Evolutionary conservation across 495 filamentous ascomycete genomes (phyloP), one percentile per base, ranked within the genome.

Genomic region (Neurospora sp.): DNA sequence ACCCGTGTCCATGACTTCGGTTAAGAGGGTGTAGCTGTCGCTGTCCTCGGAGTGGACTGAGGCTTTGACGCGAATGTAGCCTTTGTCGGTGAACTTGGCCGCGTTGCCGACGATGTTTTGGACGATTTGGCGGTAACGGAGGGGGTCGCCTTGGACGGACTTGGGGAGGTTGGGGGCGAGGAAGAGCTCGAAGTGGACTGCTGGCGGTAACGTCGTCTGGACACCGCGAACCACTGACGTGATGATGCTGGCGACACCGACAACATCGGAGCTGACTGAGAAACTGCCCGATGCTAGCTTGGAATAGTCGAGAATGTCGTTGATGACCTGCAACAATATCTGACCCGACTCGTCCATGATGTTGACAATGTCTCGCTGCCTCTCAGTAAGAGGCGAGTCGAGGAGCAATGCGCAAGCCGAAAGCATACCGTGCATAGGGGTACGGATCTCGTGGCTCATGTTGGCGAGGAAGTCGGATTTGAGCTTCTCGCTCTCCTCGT

Each of bases 1-100:
- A 9, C 93, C 93, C 10, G 90, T 93, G 75, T 96, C 93, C 74
- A 87, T 84, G 16, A 96, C 89, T 75, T 92, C 89, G 5, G 87
- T 88, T 22, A 85, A 77, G 16, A 90, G 78, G 1, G 75, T 78
- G 74, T 81, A 90, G 16, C 74, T 74, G 8, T 77, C 75, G 0
- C 84, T 82, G 40, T 86, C 80, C 31, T 84, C 76, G 22, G 82
- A 75, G n/a, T 81, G 44, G 1, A 83, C 70, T 4, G 76, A 77
- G 37, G 75, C 76, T 65, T 71, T 68, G 37, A 87, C 75, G 4
- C 77, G 69, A 38, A 87, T 81, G 70, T 72, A 81, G 1, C 85
- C 85, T 61, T 78, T 76, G 40, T 85, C 82, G 27, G 85, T 87
- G 74, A 87, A 87, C 70, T 87, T 87, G 22, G 76, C 79, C 3